Evolutionary conservation across 2,329 filamentous ascomycete species (phyloP), one percentile per base, ranked within the genome.

Genomic region (Allantophomopsis cytisporea): DNA sequence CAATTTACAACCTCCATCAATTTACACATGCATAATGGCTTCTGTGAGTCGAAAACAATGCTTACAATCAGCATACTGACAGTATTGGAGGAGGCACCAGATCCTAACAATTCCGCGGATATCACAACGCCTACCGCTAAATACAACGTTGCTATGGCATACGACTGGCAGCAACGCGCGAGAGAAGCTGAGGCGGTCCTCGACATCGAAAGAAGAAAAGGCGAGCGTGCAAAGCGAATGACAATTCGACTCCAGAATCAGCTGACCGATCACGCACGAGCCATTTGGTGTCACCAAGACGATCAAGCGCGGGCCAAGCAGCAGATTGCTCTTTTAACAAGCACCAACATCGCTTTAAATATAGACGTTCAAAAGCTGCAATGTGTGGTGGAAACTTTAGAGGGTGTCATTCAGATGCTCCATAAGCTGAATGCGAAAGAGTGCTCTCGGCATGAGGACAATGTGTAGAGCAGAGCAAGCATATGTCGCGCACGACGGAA

Each of bases 361-460:
- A 31, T 39, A 21, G 36, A 47, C 8, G 14, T 40, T 34, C 17
- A 38, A 17, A 45, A 41, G 21, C 23, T 38, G 21, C 45, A 41
- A 35, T 37, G 41, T 32, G 43, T 42, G 30, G 37, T 45, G 17
- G 40, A 42, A 14, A 42, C 38, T 37, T 44, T 47, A 31, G 40
- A 47, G 39, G 45, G 43, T 39, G 36, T 47, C 16, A 44, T 47
- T 34, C n/a, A 39, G 35, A 38, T 36, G 39, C 39, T 44, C 28
- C 36, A 41, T 18, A 37, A 8, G 20, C 20, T n/a, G n/a, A n/a
- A n/a, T n/a, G n/a, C n/a, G n/a, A n/a, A n/a, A n/a, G n/a, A n/a
- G n/a, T n/a, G n/a, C n/a, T n/a, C n/a, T n/a, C n/a, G n/a, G n/a
- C n/a, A n/a, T n/a, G n/a, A n/a, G n/a, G n/a, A n/a, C n/a, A n/a